Conservation (phyloP, 768 basidiomycete genomes). For the Lanmaoa pseudosensibilis region DNA sequence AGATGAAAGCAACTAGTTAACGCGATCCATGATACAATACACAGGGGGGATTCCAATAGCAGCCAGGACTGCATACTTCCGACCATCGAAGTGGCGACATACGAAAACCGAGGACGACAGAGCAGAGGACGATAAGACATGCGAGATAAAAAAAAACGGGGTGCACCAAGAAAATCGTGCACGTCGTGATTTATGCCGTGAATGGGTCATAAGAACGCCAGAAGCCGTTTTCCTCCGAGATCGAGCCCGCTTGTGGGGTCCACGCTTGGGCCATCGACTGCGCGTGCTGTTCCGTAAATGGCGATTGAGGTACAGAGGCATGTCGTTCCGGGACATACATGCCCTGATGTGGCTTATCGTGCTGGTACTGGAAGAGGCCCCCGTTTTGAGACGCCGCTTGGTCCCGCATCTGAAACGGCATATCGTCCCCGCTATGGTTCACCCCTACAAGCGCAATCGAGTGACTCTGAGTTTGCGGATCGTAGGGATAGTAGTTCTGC, state of each 20-base stretch:
- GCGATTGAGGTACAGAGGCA: slow-evolving; percentile 18
- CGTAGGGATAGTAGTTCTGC: slow-evolving; percentile 24
- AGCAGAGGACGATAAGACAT: neutral
- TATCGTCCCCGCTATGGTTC: slow-evolving; percentile 15
- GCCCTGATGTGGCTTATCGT: slow-evolving; percentile 25
- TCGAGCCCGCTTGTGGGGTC: slow-evolving; percentile 16
- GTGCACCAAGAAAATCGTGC: neutral
- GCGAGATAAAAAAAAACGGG: neutral
- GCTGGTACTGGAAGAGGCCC: slow-evolving; percentile 18
- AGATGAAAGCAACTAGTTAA: neutral
- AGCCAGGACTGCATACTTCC: neutral
- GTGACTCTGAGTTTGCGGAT: slow-evolving; percentile 15
- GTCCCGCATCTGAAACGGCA: slow-evolving; percentile 20
- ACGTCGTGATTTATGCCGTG: slow-evolving; percentile 15
- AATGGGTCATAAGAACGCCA: slow-evolving; percentile 31
- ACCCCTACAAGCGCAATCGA: slow-evolving; percentile 23
- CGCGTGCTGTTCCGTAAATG: slow-evolving; percentile 18
- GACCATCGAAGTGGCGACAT: neutral
- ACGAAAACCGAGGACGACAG: neutral
- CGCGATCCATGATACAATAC: slow-evolving; percentile 14
- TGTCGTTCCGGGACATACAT: slow-evolving; percentile 28
- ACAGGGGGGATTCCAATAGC: slow-evolving; percentile 7
- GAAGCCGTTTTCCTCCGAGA: slow-evolving; percentile 20
- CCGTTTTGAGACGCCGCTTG: slow-evolving; percentile 17
- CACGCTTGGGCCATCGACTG: slow-evolving; percentile 18